Conservation (phyloP, 177 flowering plant species). For the Vitis hybrid region DNA sequence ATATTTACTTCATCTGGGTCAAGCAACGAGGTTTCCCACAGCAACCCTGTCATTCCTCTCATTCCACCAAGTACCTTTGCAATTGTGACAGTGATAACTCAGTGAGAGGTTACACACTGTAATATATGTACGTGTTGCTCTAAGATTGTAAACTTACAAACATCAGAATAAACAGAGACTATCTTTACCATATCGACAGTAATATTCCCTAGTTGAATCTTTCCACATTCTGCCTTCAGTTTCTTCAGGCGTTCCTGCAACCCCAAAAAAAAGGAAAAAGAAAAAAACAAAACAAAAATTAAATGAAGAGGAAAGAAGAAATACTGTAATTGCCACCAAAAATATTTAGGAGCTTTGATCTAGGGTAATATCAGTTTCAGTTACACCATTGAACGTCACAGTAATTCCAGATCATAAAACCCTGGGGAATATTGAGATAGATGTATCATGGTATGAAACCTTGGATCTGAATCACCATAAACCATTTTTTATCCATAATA, state of each 20-base stretch:
- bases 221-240: constrained; percentile 83
- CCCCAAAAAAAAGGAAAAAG: constrained; percentile 1
- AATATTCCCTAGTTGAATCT: constrained; percentile 86
- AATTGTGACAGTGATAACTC: constrained; percentile 3
- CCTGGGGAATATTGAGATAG: no score
- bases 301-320: no score
- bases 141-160: background rate
- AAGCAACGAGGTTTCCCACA: constrained; percentile 96
- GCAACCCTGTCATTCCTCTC: constrained; percentile 97
- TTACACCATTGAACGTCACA: no score
- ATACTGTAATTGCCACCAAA: background rate
- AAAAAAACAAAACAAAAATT: background rate
- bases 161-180: background rate
- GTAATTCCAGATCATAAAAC: no score
- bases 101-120: background rate
- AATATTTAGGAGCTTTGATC: no score
- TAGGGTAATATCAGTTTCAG: no score
- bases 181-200: constrained; percentile 88
- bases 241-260: constrained; percentile 93
- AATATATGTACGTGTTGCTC: background rate
- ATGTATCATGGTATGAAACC: no score
- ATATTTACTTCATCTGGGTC: constrained; percentile 89
- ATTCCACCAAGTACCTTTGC: constrained; percentile 93
- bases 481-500: no score
- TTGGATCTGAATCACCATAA: no score